A percentile compares a stretch with the other conserved stretches of the same genome.
phyloP scores from a whole-genome alignment of 164 flowering plant genomes.

The Echeveria elegans region DNA sequence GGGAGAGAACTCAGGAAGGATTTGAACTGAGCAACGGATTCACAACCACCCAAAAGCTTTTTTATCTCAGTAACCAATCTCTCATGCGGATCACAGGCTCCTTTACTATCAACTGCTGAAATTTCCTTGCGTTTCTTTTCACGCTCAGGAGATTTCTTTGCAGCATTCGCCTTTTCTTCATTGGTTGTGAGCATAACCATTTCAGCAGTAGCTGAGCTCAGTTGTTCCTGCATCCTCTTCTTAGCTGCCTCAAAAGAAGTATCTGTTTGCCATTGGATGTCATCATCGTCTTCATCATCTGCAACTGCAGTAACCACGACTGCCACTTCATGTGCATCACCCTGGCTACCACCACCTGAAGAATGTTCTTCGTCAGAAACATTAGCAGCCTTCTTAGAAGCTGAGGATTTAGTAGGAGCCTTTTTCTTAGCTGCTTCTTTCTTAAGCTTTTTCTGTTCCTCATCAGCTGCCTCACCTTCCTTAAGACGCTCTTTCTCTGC shows the following conservation, averaged over 20 bases:
- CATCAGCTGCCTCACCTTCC: conserved; percentile 91
- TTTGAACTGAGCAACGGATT: conserved; percentile 31
- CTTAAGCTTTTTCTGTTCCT: conserved; percentile 63
- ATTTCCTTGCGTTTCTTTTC: conserved; percentile 19
- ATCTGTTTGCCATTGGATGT: conserved; percentile 68
- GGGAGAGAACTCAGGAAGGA: conserved; percentile 30
- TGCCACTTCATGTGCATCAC: conserved; percentile 32
- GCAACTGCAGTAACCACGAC: conserved; percentile 7
- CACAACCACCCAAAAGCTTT: conserved; percentile 33
- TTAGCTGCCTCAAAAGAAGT: conserved; percentile 62
- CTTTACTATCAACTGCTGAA: not conserved
- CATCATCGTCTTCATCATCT: conserved; percentile 30
- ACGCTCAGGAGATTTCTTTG: conserved; percentile 21
- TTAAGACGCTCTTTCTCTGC: conserved; percentile 90
- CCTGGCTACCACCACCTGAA: conserved; percentile 42
- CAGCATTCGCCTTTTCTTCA: conserved; percentile 28
- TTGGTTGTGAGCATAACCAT: conserved; percentile 61
- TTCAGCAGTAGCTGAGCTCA: conserved; percentile 62
- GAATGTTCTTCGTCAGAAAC: conserved; percentile 62
- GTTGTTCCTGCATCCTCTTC: conserved; percentile 60
- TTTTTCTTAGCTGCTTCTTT: conserved; percentile 57
- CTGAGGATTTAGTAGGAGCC: conserved; percentile 21
- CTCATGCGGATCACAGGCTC: conserved; percentile 19
- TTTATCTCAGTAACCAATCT: conserved; percentile 32
- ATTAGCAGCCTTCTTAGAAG: conserved; percentile 37